Conservation (phyloP, 495 filamentous ascomycete species). For the Hyaloscypha hepaticicola region DNA sequence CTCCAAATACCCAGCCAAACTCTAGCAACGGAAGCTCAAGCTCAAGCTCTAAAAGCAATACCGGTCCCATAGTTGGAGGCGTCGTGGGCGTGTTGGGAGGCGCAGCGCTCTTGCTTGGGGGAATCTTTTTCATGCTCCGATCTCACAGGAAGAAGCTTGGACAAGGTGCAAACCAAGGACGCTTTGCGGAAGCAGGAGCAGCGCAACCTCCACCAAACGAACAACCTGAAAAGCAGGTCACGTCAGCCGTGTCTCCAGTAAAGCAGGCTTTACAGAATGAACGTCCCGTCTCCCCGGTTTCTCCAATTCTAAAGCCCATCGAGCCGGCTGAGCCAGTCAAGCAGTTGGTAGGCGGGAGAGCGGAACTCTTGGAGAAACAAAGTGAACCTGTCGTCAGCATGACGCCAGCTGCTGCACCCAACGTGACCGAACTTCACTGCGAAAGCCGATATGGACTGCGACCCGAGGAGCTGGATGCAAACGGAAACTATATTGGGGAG, state of each 20-base stretch:
- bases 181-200: too few species aligned
- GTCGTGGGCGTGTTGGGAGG: not conserved
- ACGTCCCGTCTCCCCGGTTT: too few species aligned
- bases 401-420: not conserved
- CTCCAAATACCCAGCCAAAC: not conserved
- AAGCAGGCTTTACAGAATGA: too few species aligned
- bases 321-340: too few species aligned
- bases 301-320: too few species aligned
- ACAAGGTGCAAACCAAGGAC: too few species aligned
- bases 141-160: too few species aligned
- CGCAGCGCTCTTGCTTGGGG: not conserved
- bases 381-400: not conserved
- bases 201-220: too few species aligned
- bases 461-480: slow-evolving; percentile 7
- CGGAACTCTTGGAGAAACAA: not conserved
- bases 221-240: too few species aligned
- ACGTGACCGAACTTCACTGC: not conserved
- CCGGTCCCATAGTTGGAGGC: not conserved
- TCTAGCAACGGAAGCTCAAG: not conserved
- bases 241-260: too few species aligned
- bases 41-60: not conserved
- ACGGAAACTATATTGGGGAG: not conserved
- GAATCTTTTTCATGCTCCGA: too few species aligned
- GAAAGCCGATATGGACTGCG: slow-evolving; percentile 3
- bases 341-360: too few species aligned